phyloP scores from a whole-genome alignment of 176 grass and related monocot genomes.

The Carex pumila region DNA sequence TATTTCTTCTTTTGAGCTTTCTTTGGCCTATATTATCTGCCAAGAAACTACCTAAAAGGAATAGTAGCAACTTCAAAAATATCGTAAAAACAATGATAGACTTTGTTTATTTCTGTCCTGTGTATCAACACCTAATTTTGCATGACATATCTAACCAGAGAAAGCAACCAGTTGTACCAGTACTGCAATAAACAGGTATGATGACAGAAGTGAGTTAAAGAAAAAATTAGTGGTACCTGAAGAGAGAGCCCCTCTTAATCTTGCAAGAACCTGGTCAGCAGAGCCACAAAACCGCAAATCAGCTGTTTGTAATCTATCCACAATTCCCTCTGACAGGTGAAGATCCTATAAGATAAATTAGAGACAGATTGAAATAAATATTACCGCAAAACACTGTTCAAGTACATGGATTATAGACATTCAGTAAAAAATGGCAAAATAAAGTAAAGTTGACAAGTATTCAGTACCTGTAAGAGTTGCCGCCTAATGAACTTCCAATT shows the following conservation, averaged over 20 bases:
- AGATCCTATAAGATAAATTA: constrained; percentile 50
- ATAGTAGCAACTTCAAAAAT: neutral
- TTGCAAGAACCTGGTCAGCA: constrained; percentile 79
- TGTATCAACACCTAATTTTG: neutral
- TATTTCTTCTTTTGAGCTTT: neutral
- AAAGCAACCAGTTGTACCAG: neutral
- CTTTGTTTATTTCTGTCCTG: neutral
- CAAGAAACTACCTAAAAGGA: neutral
- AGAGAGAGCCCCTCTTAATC: constrained; percentile 83
- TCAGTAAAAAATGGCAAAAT: neutral
- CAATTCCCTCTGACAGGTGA: constrained; percentile 79
- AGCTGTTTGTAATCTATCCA: constrained; percentile 85
- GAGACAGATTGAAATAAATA: constrained; percentile 19
- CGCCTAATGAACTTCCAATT: constrained; percentile 86
- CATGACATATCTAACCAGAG: neutral
- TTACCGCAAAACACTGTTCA: neutral
- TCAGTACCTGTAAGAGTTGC: constrained; percentile 76
- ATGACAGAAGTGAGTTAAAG: neutral
- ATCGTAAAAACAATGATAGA: neutral
- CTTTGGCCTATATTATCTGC: neutral
- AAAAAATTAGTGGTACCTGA: constrained; percentile 45
- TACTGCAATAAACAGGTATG: neutral
- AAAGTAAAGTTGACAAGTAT: neutral
- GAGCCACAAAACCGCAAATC: constrained; percentile 87
- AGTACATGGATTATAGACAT: neutral